Conservation (phyloP, 257 asterid species). For the Ehretia macrophylla region DNA sequence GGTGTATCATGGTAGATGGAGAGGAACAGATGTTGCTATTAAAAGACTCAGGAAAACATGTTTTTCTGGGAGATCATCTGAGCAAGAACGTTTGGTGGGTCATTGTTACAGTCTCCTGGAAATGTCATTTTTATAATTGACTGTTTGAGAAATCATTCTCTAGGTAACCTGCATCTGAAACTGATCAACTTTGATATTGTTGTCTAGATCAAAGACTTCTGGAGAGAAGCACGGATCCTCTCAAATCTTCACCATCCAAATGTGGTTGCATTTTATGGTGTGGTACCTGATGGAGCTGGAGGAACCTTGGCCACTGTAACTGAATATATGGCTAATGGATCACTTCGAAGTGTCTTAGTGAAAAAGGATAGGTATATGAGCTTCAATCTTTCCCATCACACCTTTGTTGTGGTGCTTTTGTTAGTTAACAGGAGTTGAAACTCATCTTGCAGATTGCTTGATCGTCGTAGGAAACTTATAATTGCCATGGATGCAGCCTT, state of each 20-base stretch:
- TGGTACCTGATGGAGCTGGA: slow-evolving; percentile 79
- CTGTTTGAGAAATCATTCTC: slow-evolving; percentile 6
- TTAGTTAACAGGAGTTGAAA: slow-evolving; percentile 19
- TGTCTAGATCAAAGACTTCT: slow-evolving; percentile 59
- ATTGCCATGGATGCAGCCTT: slow-evolving; percentile 85
- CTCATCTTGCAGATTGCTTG: slow-evolving; percentile 44
- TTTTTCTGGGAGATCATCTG: slow-evolving; percentile 63
- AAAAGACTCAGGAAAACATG: slow-evolving; percentile 62
- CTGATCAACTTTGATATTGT: slow-evolving; percentile 9
- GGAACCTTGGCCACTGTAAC: slow-evolving; percentile 75
- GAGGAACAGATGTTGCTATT: slow-evolving; percentile 82
- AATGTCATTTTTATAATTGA: slow-evolving; percentile 1
- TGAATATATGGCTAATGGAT: slow-evolving; percentile 78
- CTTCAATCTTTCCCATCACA: slow-evolving; percentile 13
- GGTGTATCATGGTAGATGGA: slow-evolving; percentile 77
- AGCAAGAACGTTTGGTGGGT: slow-evolving; percentile 71
- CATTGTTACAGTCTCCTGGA: slow-evolving; percentile 15
- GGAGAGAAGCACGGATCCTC: slow-evolving; percentile 73
- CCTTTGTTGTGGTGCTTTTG: slow-evolving; percentile 1
- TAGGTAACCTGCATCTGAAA: slow-evolving; percentile 8
- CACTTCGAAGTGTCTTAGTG: slow-evolving; percentile 53
- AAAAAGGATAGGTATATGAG: slow-evolving; percentile 55
- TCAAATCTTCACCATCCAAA: slow-evolving; percentile 77
- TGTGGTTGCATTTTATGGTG: slow-evolving; percentile 79
- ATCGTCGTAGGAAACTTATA: slow-evolving; percentile 51